Percentiles rank a stretch among this genome's conserved stretches.
Conservation (phyloP, 2,329 filamentous ascomycete genomes). For the Ophiocordyceps camponoti-leonardi region DNA sequence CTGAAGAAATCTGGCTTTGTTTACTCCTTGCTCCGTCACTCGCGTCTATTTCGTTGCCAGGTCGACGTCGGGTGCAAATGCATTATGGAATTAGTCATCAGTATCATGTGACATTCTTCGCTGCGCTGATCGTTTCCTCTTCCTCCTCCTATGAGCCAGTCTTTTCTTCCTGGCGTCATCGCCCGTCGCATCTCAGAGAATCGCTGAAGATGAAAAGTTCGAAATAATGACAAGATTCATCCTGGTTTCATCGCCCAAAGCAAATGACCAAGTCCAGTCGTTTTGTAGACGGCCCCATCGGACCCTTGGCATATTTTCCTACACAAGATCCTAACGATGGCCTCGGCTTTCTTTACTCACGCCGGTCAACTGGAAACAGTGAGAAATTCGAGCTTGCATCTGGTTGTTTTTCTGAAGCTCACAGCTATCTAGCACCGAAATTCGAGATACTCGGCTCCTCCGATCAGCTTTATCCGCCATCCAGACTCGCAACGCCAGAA, state of each 20-base stretch:
- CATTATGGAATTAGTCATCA: too few species aligned
- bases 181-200: background rate
- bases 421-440: conserved; percentile 10
- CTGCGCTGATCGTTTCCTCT: background rate
- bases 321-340: conserved; percentile 8
- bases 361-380: conserved; percentile 12
- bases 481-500: conserved; percentile 9
- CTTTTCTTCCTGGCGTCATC: background rate
- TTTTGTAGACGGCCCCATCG: conserved; percentile 14
- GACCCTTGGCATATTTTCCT: conserved; percentile 15
- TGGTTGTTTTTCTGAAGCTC: background rate
- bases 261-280: conserved; percentile 20
- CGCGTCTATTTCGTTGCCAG: conserved; percentile 8
- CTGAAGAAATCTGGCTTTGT: conserved; percentile 1
- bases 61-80: conserved; percentile 6
- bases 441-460: conserved; percentile 15
- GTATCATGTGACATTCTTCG: conserved; percentile 6
- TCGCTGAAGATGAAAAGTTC: conserved; percentile 2
- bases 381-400: background rate
- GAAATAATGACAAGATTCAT: conserved; percentile 16
- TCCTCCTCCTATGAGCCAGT: too few species aligned
- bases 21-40: too few species aligned
- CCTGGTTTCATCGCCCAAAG: conserved; percentile 8
- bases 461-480: conserved; percentile 17
- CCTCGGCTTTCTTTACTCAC: conserved; percentile 13